phyloP scores from a whole-genome alignment of 495 filamentous ascomycete genomes.

The Entonaema liquescens region DNA sequence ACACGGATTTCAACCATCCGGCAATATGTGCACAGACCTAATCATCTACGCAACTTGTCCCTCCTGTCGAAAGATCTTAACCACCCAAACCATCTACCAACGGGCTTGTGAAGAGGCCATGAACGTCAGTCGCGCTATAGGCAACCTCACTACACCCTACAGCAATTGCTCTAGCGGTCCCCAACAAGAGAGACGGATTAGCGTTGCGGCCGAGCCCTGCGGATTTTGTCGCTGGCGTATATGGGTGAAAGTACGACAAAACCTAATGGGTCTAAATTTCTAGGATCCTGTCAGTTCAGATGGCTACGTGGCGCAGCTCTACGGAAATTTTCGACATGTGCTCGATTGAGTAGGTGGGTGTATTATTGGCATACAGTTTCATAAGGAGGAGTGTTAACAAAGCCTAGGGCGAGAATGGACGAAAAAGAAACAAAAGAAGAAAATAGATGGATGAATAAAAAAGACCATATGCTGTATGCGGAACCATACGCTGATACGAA shows the following conservation, averaged over 20 bases:
- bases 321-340: background rate
- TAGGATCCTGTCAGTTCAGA: background rate
- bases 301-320: background rate
- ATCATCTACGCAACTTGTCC: constrained; percentile 9
- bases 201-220: background rate
- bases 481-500: background rate
- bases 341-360: background rate
- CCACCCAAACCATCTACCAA: constrained; percentile 9
- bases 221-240: constrained; percentile 31
- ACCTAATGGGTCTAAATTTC: background rate
- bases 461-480: background rate
- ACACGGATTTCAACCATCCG: background rate
- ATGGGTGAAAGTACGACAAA: constrained; percentile 2
- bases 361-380: background rate
- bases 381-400: background rate
- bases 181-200: background rate
- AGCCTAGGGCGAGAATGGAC: background rate
- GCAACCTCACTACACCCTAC: background rate
- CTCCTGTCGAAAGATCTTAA: background rate
- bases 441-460: background rate
- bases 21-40: constrained; percentile 23
- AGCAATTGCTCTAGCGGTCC: constrained; percentile 6
- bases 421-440: background rate
- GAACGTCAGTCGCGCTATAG: background rate
- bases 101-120: constrained; percentile 13